Percentiles rank a stretch among this genome's conserved stretches.
phyloP scores from a whole-genome alignment of 352 stramenopile genomes.

The Aphanomyces invadans region DNA sequence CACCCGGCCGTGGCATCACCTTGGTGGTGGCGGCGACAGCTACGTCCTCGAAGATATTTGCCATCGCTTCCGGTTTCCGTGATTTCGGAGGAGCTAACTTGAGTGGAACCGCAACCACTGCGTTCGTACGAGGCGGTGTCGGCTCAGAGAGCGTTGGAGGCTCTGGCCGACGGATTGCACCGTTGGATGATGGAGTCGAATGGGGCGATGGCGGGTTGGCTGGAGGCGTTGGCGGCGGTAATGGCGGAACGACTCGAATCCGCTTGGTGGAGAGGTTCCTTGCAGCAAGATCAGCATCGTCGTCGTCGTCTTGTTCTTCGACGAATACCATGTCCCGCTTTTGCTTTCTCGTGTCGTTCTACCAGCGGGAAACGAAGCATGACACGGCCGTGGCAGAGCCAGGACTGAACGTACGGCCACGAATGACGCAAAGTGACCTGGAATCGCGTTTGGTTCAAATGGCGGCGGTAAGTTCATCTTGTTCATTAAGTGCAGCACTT shows the following conservation, averaged over 20 bases:
- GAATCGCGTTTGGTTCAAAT: conserved; percentile 65
- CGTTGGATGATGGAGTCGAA: too few species aligned
- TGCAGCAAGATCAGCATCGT: conserved; percentile 16
- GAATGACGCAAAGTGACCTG: conserved; percentile 41
- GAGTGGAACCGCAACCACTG: not conserved
- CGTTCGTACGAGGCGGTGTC: too few species aligned
- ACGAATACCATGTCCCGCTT: conserved; percentile 32
- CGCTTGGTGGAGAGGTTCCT: too few species aligned
- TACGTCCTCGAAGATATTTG: conserved; percentile 6
- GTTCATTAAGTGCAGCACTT: conserved; percentile 89
- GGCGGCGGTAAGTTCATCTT: conserved; percentile 85
- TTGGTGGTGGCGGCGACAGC: not conserved
- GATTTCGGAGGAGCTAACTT: not conserved
- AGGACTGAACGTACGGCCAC: not conserved
- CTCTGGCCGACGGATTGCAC: too few species aligned
- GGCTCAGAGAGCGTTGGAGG: not conserved
- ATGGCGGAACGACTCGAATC: too few species aligned
- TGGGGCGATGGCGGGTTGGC: not conserved
- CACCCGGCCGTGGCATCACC: conserved; percentile 32
- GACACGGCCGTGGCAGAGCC: too few species aligned
- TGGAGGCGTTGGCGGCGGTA: too few species aligned
- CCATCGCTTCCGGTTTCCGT: not conserved
- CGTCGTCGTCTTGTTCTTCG: conserved; percentile 26
- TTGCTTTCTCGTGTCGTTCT: conserved; percentile 24
- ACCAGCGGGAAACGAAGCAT: not conserved